Evolutionary conservation across 805 yeast species (phyloP).

Genomic region (Cyberlindnera nakhonratchasimensis): DNA sequence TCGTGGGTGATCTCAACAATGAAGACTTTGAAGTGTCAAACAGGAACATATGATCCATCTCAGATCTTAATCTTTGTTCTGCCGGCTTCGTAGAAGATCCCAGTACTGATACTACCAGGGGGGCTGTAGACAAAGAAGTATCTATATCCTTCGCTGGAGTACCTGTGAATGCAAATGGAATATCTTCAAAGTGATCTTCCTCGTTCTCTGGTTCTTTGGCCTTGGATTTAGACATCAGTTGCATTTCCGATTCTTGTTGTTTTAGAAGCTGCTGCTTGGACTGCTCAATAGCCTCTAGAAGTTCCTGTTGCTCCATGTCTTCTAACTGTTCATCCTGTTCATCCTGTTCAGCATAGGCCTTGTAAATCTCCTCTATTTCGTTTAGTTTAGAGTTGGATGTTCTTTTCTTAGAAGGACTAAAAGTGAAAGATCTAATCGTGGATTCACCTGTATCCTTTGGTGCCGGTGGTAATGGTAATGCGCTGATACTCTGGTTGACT

Average conservation of each 20-base stretch:
- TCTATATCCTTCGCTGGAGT: background rate
- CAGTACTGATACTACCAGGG: background rate
- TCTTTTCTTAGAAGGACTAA: constrained; percentile 21
- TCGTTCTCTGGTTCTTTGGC: constrained; percentile 15
- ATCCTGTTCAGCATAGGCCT: no score
- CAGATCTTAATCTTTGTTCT: constrained; percentile 13
- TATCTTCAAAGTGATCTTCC: constrained; percentile 28
- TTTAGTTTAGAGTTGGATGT: background rate
- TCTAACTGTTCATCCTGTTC: constrained; percentile 20
- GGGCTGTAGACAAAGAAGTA: background rate
- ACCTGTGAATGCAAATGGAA: constrained; percentile 19
- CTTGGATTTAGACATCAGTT: constrained; percentile 1
- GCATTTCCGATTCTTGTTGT: constrained; percentile 35
- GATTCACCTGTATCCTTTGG: constrained; percentile 18
- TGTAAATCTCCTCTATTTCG: background rate
- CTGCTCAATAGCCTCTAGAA: constrained; percentile 37
- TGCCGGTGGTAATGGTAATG: constrained; percentile 37
- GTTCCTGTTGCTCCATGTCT: constrained; percentile 33
- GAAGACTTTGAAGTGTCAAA: constrained; percentile 8
- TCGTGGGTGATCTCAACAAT: constrained; percentile 1
- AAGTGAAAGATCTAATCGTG: constrained; percentile 19
- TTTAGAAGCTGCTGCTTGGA: constrained; percentile 48
- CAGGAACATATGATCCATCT: constrained; percentile 21
- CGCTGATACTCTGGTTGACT: constrained; percentile 40
- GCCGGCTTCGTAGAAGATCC: background rate